phyloP scores from a whole-genome alignment of 2,329 filamentous ascomycete genomes.

The Pleomassaria siparia region DNA sequence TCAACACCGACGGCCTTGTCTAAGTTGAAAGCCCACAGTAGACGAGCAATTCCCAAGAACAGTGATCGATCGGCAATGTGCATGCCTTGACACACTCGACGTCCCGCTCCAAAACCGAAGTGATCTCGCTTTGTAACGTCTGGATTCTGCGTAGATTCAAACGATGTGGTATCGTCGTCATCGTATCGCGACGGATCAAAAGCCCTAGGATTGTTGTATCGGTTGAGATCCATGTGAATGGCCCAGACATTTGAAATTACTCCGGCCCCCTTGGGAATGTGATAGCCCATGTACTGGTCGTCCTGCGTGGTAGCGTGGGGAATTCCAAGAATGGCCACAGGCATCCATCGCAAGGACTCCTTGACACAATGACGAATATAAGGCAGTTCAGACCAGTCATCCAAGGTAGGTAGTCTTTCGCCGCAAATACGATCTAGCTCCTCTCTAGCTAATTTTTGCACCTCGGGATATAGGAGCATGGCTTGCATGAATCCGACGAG shows the following conservation, averaged over 20 bases:
- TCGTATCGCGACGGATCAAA: slow-evolving; percentile 52
- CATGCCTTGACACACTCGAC: slow-evolving; percentile 45
- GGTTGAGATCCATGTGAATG: slow-evolving; percentile 42
- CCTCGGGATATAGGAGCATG: slow-evolving; percentile 52
- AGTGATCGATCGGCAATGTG: slow-evolving; percentile 45
- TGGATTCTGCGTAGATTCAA: slow-evolving; percentile 12
- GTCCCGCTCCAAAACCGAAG: not conserved
- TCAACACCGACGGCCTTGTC: slow-evolving; percentile 37
- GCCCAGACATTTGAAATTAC: slow-evolving; percentile 44
- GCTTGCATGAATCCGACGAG: slow-evolving; percentile 53
- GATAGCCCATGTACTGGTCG: slow-evolving; percentile 40
- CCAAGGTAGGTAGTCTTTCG: slow-evolving; percentile 47
- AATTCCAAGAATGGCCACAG: slow-evolving; percentile 31
- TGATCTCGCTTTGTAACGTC: not conserved
- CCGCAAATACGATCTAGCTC: slow-evolving; percentile 54
- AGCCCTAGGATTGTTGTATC: slow-evolving; percentile 37
- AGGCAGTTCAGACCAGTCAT: slow-evolving; percentile 47
- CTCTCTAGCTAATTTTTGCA: slow-evolving; percentile 51
- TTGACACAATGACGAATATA: slow-evolving; percentile 38
- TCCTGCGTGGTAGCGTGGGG: slow-evolving; percentile 36
- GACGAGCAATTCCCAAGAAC: slow-evolving; percentile 47
- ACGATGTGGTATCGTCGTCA: slow-evolving; percentile 39
- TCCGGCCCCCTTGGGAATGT: slow-evolving; percentile 46
- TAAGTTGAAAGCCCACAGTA: slow-evolving; percentile 52
- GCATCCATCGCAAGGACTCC: slow-evolving; percentile 48